phyloP scores from a whole-genome alignment of 306 rosid species.

The Glycine latifolia region DNA sequence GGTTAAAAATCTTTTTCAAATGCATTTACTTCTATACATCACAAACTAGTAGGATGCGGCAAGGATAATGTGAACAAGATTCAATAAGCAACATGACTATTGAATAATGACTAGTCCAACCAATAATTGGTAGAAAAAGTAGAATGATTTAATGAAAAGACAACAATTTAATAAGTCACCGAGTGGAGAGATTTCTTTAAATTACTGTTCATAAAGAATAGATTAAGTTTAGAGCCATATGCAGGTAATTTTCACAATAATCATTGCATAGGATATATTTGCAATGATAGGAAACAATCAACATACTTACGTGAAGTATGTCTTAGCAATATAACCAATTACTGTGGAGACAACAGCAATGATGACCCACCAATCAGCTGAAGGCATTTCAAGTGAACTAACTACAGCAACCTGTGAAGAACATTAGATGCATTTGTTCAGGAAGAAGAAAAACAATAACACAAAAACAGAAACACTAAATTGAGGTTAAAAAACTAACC shows the following conservation, averaged over 20 bases:
- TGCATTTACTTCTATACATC: conserved; percentile 28
- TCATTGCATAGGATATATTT: conserved; percentile 15
- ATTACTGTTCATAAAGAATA: conserved; percentile 2
- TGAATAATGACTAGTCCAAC: conserved; percentile 19
- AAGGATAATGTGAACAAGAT: conserved; percentile 30
- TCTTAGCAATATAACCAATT: conserved; percentile 89
- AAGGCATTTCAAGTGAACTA: conserved; percentile 84
- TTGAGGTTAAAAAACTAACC: conserved; percentile 60
- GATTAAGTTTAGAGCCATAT: conserved; percentile 15
- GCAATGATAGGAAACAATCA: not conserved
- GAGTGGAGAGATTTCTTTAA: not conserved
- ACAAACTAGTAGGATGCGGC: conserved; percentile 10
- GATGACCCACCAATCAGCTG: conserved; percentile 86
- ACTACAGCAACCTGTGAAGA: conserved; percentile 80
- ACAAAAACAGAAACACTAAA: conserved; percentile 9
- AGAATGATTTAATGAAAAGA: not conserved
- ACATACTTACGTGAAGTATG: conserved; percentile 85
- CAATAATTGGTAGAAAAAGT: not conserved
- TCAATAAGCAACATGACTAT: conserved; percentile 20
- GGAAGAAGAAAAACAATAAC: conserved; percentile 37
- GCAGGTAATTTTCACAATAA: conserved; percentile 21
- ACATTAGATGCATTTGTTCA: conserved; percentile 41
- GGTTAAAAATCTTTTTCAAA: conserved; percentile 27
- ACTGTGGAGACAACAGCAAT: conserved; percentile 84
- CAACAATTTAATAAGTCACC: conserved; percentile 1